Evolutionary conservation across 73 alveolate genomes (phyloP).

Genomic region (Tetrahymena elliotti): DNA sequence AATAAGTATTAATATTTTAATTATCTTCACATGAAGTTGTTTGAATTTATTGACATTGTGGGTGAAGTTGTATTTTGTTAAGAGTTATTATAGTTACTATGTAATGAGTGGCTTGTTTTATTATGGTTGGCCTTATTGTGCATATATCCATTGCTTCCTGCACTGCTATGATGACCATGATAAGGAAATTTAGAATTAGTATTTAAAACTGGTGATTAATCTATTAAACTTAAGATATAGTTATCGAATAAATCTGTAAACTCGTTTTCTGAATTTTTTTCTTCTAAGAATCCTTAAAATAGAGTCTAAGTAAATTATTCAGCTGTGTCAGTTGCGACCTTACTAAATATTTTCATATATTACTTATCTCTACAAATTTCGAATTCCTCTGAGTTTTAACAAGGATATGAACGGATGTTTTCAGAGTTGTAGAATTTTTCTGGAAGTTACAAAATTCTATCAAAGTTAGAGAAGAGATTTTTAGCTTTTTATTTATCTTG

Average conservation of each 20-base stretch:
- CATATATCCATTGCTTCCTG: neutral
- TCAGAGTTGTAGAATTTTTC: conserved; percentile 22
- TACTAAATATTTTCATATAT: conserved; percentile 7
- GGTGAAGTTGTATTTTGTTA: neutral
- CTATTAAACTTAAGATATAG: neutral
- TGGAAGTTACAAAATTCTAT: conserved; percentile 71
- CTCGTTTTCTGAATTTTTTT: neutral
- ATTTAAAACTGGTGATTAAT: neutral
- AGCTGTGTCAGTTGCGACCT: neutral
- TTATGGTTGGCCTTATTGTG: neutral
- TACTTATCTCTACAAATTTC: conserved; percentile 5
- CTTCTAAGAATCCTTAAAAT: neutral
- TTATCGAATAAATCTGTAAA: neutral
- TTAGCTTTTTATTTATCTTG: conserved; percentile 77
- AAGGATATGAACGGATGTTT: neutral
- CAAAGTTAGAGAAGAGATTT: conserved; percentile 78
- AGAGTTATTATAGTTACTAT: neutral
- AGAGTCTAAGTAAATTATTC: neutral
- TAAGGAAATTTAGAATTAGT: neutral
- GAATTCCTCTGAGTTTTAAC: neutral
- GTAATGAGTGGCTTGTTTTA: neutral
- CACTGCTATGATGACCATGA: neutral
- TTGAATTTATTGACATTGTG: neutral
- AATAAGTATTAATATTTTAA: neutral
- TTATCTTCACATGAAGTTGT: neutral